A percentile compares a stretch with the other conserved stretches of the same genome.
These are phyloP conservation scores for Cryptococcus sp. DNA, from an alignment of 1,284 basidiomycete species.

Conservation along the genomic window DNA sequence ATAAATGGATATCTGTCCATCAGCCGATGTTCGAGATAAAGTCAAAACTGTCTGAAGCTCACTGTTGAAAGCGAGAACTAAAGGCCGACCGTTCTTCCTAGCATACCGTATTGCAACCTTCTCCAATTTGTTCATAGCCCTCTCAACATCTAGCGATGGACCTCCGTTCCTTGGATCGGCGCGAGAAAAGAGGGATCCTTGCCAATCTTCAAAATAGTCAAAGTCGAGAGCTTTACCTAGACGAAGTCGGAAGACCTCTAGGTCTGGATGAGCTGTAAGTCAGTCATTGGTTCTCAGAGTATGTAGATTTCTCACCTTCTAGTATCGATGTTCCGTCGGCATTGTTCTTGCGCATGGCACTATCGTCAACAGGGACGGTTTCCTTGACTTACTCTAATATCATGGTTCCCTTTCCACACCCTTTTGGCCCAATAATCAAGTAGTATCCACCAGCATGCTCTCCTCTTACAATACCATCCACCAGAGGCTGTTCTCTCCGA, in stretches of 20 bases:
- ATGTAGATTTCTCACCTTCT: constrained; percentile 38
- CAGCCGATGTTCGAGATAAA: constrained; percentile 1
- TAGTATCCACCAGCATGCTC: constrained; percentile 68
- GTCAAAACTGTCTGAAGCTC: constrained; percentile 10
- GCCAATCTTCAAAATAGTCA: constrained; percentile 63
- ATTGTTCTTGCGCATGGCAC: constrained; percentile 64
- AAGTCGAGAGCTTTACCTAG: constrained; percentile 64
- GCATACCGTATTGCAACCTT: constrained; percentile 71
- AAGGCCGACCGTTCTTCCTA: constrained; percentile 58
- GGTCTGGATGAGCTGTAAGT: constrained; percentile 59
- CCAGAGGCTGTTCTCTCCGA: constrained; percentile 66
- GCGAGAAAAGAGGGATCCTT: constrained; percentile 63
- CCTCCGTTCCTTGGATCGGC: constrained; percentile 80
- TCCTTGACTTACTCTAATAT: constrained; percentile 56
- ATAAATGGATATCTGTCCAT: constrained; percentile 59
- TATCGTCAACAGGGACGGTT: constrained; percentile 1
- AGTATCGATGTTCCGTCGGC: constrained; percentile 58
- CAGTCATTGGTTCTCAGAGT: background rate
- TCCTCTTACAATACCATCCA: constrained; percentile 73
- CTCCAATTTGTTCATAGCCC: constrained; percentile 79
- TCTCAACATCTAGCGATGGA: constrained; percentile 73
- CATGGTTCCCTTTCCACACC: constrained; percentile 71
- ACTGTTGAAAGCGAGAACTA: constrained; percentile 69
- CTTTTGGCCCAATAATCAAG: constrained; percentile 70
- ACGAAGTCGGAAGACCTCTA: constrained; percentile 71